These are phyloP conservation scores for Cutaneotrichosporon arboriforme DNA, from an alignment of 1,284 basidiomycete genomes.

Conservation along the genomic window DNA sequence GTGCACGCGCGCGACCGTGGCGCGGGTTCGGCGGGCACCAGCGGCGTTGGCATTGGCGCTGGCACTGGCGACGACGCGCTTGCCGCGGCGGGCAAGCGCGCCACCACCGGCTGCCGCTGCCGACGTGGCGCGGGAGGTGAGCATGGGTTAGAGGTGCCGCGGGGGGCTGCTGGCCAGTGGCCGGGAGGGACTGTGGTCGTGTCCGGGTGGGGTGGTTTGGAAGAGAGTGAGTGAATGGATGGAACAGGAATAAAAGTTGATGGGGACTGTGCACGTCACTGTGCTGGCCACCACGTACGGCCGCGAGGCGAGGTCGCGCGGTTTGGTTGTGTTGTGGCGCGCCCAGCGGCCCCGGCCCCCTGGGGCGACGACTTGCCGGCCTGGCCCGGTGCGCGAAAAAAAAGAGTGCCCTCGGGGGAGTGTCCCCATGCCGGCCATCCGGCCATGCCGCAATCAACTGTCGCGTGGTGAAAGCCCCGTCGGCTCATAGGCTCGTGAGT, in stretches of 20 bases:
- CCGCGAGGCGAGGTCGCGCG: too few species aligned
- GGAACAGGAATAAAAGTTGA: not conserved
- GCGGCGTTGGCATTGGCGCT: not conserved
- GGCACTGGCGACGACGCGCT: not conserved
- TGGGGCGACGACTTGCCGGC: too few species aligned
- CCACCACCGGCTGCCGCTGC: not conserved
- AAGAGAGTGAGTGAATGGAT: not conserved
- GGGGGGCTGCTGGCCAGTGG: not conserved
- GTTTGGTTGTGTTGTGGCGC: too few species aligned
- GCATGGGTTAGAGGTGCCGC: constrained; percentile 2
- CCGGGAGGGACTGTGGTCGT: not conserved
- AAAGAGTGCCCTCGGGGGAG: too few species aligned
- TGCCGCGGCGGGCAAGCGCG: not conserved
- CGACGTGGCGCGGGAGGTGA: constrained; percentile 8
- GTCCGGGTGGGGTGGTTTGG: not conserved
- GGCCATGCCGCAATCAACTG: too few species aligned
- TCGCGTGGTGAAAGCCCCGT: too few species aligned
- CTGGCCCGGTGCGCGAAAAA: too few species aligned
- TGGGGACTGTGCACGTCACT: not conserved
- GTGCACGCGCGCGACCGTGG: not conserved
- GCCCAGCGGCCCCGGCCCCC: too few species aligned
- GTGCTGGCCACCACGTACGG: too few species aligned
- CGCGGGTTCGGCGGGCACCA: not conserved
- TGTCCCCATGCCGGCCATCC: too few species aligned
- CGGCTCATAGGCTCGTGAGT: too few species aligned